These are phyloP conservation scores for Solanum pinnatisectum DNA, from an alignment of 257 asterid genomes.

Conservation along the genomic window DNA sequence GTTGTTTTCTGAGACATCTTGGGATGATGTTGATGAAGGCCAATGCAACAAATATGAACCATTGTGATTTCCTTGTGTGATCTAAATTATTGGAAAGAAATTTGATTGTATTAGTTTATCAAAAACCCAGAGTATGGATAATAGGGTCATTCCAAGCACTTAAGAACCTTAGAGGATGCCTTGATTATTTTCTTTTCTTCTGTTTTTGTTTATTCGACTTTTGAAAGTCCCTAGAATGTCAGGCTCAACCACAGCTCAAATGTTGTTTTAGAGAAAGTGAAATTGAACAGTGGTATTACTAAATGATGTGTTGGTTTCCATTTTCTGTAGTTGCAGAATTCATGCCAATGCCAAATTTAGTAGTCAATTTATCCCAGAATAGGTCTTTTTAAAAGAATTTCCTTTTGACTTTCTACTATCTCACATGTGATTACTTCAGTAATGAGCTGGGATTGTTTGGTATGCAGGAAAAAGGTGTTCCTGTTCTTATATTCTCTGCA, in stretches of 20 bases:
- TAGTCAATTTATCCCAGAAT: neutral
- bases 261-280: neutral
- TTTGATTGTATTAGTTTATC: neutral
- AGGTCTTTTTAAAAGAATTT: neutral
- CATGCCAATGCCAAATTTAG: neutral
- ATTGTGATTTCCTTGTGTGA: neutral
- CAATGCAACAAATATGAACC: neutral
- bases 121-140: neutral
- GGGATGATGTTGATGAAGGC: constrained; percentile 5
- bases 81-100: neutral
- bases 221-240: neutral
- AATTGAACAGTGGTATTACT: neutral
- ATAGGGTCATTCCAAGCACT: neutral
- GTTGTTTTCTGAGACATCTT: neutral
- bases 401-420: neutral
- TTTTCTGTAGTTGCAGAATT: neutral
- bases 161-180: neutral
- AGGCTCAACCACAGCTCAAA: neutral
- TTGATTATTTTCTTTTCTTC: neutral
- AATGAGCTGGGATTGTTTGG: neutral
- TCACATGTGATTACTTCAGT: neutral
- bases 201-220: neutral
- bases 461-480: constrained; percentile 66
- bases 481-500: constrained; percentile 89
- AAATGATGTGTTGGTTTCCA: neutral